These are phyloP conservation scores for Jasminum sambac DNA, from an alignment of 257 asterid genomes.

Conservation along the genomic window DNA sequence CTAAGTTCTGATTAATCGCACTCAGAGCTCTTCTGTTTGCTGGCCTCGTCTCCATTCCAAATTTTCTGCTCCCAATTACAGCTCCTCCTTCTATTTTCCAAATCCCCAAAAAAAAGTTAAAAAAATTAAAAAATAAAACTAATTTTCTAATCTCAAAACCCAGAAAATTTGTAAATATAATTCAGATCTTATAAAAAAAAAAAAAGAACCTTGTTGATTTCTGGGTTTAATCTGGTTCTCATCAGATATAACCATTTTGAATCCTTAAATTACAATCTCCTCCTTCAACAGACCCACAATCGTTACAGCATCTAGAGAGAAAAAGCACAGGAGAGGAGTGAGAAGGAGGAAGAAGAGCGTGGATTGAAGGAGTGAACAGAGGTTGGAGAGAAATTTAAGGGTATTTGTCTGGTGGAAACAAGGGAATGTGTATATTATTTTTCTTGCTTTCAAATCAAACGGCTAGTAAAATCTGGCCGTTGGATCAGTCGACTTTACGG, in stretches of 20 bases:
- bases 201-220: constrained; percentile 49
- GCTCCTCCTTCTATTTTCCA: constrained; percentile 44
- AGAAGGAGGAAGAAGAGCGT: constrained; percentile 4
- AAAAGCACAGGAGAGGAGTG: background rate
- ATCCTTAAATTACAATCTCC: constrained; percentile 2
- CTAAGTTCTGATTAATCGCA: constrained; percentile 59
- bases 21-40: constrained; percentile 62
- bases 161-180: background rate
- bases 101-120: background rate
- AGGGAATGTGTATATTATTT: constrained; percentile 10
- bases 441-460: constrained; percentile 63
- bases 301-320: constrained; percentile 23
- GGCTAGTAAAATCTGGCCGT: constrained; percentile 73
- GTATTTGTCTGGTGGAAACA: constrained; percentile 41
- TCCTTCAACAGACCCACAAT: constrained; percentile 22
- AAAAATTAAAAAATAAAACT: background rate
- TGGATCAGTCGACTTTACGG: constrained; percentile 41
- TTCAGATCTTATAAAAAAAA: background rate
- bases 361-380: constrained; percentile 24
- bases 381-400: constrained; percentile 31
- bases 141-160: background rate
- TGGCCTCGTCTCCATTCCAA: constrained; percentile 62
- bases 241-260: constrained; percentile 46
- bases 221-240: constrained; percentile 57
- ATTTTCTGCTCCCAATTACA: constrained; percentile 49